A percentile compares a stretch with the other conserved stretches of the same genome.
Conservation (phyloP, 805 yeast species). For the Yarrowia porcina region DNA sequence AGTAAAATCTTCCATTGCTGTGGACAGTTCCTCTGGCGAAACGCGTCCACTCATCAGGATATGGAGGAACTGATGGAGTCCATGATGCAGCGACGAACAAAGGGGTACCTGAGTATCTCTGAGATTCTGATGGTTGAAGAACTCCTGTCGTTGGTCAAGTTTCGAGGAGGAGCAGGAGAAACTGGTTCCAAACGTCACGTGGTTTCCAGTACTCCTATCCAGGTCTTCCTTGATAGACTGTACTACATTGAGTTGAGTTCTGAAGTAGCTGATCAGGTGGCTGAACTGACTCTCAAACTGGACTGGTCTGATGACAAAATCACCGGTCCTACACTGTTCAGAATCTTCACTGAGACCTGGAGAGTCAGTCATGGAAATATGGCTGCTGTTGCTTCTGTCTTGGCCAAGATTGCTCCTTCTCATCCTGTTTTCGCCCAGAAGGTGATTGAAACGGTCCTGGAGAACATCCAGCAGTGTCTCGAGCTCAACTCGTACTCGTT, state of each 20-base stretch:
- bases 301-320: slow-evolving; percentile 45
- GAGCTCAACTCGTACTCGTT: slow-evolving; percentile 59
- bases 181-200: slow-evolving; percentile 30
- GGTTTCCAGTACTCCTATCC: slow-evolving; percentile 33
- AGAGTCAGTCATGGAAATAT: slow-evolving; percentile 58
- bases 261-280: slow-evolving; percentile 40
- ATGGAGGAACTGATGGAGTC: slow-evolving; percentile 64
- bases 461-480: slow-evolving; percentile 60
- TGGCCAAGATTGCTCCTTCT: slow-evolving; percentile 40
- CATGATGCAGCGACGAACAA: slow-evolving; percentile 50
- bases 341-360: slow-evolving; percentile 58
- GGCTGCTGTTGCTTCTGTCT: slow-evolving; percentile 47
- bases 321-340: slow-evolving; percentile 39
- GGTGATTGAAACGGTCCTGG: slow-evolving; percentile 62
- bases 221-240: slow-evolving; percentile 48
- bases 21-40: slow-evolving; percentile 61
- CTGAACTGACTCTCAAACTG: slow-evolving; percentile 44
- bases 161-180: slow-evolving; percentile 42
- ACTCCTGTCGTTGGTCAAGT: slow-evolving; percentile 38
- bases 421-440: slow-evolving; percentile 44
- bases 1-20: slow-evolving; percentile 68
- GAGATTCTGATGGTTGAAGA: slow-evolving; percentile 59
- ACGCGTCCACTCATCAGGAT: slow-evolving; percentile 52
- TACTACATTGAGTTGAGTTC: slow-evolving; percentile 50
- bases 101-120: slow-evolving; percentile 49